Percentiles rank a stretch among this genome's conserved stretches.
Evolutionary conservation across 495 filamentous ascomycete genomes (phyloP).

Genomic region (Neurospora sublineolata): DNA sequence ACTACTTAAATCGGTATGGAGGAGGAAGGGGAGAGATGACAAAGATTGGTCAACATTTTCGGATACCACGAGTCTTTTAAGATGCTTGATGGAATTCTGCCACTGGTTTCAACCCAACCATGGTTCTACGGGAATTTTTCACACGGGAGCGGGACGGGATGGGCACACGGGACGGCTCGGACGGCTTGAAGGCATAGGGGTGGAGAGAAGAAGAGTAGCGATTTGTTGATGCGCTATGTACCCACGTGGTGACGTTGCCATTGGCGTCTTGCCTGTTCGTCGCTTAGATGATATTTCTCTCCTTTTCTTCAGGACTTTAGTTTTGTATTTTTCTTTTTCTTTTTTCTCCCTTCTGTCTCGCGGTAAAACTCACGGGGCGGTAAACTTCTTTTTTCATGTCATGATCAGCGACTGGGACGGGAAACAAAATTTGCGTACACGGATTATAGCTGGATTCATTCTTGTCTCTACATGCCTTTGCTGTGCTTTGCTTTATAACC

Average conservation of each 20-base stretch:
- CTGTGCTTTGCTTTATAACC: neutral
- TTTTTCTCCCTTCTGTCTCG: neutral
- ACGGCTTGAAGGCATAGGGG: neutral
- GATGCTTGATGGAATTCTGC: neutral
- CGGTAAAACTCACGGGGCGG: neutral
- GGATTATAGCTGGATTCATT: neutral
- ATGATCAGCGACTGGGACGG: neutral
- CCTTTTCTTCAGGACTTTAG: neutral
- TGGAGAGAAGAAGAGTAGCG: neutral
- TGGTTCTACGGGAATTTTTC: neutral
- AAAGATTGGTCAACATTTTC: neutral
- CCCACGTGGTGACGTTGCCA: neutral
- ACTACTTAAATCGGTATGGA: neutral
- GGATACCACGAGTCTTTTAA: neutral
- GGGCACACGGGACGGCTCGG: neutral
- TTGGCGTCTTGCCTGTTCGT: neutral
- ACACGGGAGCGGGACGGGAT: neutral
- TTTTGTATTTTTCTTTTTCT: neutral
- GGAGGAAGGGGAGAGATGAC: neutral
- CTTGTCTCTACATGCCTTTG: slow-evolving; percentile 1
- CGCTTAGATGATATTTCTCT: neutral
- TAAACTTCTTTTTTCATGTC: neutral
- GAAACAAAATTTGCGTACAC: slow-evolving; percentile 4
- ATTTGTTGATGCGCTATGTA: neutral
- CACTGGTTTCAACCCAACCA: neutral